Evolutionary conservation across 352 stramenopile genomes (phyloP).

Genomic region (Phytopythium ostracodes): DNA sequence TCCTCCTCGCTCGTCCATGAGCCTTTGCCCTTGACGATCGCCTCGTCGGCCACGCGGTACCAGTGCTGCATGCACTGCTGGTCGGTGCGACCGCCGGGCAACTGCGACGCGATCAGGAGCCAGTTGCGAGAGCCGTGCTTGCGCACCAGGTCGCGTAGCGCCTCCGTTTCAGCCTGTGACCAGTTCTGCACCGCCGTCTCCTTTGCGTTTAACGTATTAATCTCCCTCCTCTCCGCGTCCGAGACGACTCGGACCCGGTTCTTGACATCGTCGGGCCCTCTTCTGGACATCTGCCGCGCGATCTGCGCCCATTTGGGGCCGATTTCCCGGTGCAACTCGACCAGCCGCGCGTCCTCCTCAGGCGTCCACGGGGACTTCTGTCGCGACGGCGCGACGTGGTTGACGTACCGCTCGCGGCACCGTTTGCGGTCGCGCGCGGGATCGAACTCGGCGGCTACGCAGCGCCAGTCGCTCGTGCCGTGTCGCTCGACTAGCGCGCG

Average conservation of each 20-base stretch:
- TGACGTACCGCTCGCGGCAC: conserved; percentile 70
- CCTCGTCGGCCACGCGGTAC: conserved; percentile 47
- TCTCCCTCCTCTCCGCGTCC: conserved; percentile 1
- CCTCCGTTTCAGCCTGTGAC: conserved; percentile 23
- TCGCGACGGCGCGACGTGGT: conserved; percentile 50
- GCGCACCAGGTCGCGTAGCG: conserved; percentile 31
- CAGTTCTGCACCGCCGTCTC: conserved; percentile 16
- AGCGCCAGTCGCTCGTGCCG: conserved; percentile 29
- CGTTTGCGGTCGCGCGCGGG: conserved; percentile 52
- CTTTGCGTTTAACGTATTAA: neutral
- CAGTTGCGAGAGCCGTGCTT: conserved; percentile 55
- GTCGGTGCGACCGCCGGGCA: conserved; percentile 51
- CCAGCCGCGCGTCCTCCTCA: conserved; percentile 41
- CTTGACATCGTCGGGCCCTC: conserved; percentile 53
- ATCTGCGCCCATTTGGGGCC: conserved; percentile 36
- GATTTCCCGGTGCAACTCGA: conserved; percentile 24
- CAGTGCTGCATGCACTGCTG: conserved; percentile 79
- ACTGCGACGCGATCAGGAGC: conserved; percentile 72
- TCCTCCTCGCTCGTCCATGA: conserved; percentile 56
- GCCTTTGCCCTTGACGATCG: conserved; percentile 53
- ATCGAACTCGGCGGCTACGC: conserved; percentile 32
- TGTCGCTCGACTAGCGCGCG: conserved; percentile 29
- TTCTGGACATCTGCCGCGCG: conserved; percentile 21
- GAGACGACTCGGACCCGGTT: conserved; percentile 35
- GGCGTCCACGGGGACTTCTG: conserved; percentile 26